A percentile compares a stretch with the other conserved stretches of the same genome.
Evolutionary conservation across 495 filamentous ascomycete species (phyloP).

Genomic region (Aspergillus panamensis): DNA sequence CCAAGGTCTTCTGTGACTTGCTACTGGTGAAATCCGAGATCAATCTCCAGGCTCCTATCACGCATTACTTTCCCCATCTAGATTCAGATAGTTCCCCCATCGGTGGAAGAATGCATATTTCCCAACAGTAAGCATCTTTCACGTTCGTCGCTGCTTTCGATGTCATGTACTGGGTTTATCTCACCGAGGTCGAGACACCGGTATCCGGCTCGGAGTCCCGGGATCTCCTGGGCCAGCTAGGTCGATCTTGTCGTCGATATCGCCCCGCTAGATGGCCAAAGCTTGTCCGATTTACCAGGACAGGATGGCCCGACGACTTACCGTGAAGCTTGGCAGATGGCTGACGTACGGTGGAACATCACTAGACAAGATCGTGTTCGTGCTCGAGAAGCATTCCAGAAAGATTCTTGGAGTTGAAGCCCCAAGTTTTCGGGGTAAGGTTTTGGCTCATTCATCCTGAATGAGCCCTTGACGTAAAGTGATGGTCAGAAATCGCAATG

Average conservation of each 20-base stretch:
- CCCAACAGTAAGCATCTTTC: constrained; percentile 10
- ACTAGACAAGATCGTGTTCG: constrained; percentile 22
- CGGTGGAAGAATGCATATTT: constrained; percentile 16
- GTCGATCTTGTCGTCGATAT: constrained; percentile 13
- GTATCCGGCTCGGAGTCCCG: neutral
- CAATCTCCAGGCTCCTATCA: constrained; percentile 12
- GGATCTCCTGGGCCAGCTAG: neutral
- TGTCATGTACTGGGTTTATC: constrained; percentile 10
- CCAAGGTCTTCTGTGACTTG: constrained; percentile 18
- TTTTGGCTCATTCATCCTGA: neutral
- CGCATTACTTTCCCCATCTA: constrained; percentile 16
- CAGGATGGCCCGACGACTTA: constrained; percentile 4
- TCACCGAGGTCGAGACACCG: constrained; percentile 10
- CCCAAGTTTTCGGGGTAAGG: constrained; percentile 7
- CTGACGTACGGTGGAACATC: constrained; percentile 15
- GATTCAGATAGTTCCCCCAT: constrained; percentile 1
- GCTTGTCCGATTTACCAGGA: constrained; percentile 19
- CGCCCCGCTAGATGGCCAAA: constrained; percentile 9
- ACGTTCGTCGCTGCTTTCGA: neutral
- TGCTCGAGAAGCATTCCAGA: constrained; percentile 9
- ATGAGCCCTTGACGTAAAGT: neutral
- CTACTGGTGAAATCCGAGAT: constrained; percentile 18
- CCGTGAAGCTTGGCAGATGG: constrained; percentile 18
- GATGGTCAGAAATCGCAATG: too few relatives aligned
- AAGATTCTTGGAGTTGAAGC: constrained; percentile 19